phyloP scores from a whole-genome alignment of 2,329 filamentous ascomycete genomes.

The Nothophaeocryptopus gaeumannii region DNA sequence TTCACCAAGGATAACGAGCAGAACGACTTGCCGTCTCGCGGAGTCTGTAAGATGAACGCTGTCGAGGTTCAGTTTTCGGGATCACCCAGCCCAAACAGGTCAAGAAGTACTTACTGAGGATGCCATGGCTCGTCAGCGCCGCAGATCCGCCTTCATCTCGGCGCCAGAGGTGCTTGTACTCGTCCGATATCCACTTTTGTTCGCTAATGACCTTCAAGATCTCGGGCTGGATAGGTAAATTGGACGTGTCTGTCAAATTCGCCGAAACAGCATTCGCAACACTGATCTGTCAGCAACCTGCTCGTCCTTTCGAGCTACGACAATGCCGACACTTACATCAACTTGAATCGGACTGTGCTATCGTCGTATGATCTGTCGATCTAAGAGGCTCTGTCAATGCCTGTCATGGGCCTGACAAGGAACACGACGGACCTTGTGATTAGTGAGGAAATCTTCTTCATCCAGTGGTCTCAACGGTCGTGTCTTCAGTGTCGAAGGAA shows the following conservation, averaged over 20 bases:
- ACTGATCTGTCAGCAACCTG: constrained; percentile 8
- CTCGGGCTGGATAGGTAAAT: constrained; percentile 28
- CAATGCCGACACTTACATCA: constrained; percentile 25
- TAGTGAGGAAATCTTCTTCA: constrained; percentile 34
- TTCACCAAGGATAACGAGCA: constrained; percentile 36
- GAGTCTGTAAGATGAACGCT: constrained; percentile 36
- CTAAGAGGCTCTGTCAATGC: constrained; percentile 8
- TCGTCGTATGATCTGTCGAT: constrained; percentile 38
- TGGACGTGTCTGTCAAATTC: constrained; percentile 30
- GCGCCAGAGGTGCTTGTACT: constrained; percentile 35
- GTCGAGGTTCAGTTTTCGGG: not conserved
- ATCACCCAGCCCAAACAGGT: not conserved
- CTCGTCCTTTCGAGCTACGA: not conserved
- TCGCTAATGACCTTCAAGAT: constrained; percentile 27
- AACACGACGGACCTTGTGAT: constrained; percentile 28
- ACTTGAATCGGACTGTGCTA: constrained; percentile 35
- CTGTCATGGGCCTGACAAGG: too few relatives aligned
- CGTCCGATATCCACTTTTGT: constrained; percentile 34
- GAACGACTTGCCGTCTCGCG: constrained; percentile 34
- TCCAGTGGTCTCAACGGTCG: constrained; percentile 30
- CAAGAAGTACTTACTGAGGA: constrained; percentile 25
- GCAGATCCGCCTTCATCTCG: constrained; percentile 35
- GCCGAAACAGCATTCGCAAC: constrained; percentile 29
- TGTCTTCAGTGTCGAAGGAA: constrained; percentile 30
- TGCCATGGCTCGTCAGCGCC: constrained; percentile 30